A percentile compares a stretch with the other conserved stretches of the same genome.
These are phyloP conservation scores for Cladophialophora carrionii DNA, from an alignment of 2,329 filamentous ascomycete genomes.

Conservation along the genomic window DNA sequence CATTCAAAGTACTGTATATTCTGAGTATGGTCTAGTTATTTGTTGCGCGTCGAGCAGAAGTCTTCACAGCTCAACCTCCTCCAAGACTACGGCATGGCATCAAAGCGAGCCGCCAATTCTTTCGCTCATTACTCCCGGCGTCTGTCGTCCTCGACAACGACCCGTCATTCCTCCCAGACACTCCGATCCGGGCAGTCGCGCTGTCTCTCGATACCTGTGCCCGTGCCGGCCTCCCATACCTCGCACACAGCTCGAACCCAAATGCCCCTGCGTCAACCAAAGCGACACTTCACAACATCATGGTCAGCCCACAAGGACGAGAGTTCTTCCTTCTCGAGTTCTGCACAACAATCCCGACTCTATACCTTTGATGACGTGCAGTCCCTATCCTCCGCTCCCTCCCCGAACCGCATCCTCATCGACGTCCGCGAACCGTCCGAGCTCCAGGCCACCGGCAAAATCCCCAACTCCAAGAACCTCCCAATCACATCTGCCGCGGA, in stretches of 20 bases:
- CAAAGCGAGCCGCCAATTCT: not conserved
- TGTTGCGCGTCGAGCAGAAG: not conserved
- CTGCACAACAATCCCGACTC: slow-evolving; percentile 23
- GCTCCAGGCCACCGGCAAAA: slow-evolving; percentile 55
- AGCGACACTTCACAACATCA: slow-evolving; percentile 32
- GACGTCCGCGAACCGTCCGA: slow-evolving; percentile 56
- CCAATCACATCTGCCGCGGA: slow-evolving; percentile 78
- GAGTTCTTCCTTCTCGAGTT: slow-evolving; percentile 14
- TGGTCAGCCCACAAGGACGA: slow-evolving; percentile 26
- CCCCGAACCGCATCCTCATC: slow-evolving; percentile 38
- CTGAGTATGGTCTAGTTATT: not conserved
- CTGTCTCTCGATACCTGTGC: not conserved
- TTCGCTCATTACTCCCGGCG: not conserved
- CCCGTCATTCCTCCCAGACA: not conserved
- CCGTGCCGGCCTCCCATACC: not conserved
- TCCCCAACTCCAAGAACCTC: slow-evolving; percentile 81
- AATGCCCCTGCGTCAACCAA: slow-evolving; percentile 27
- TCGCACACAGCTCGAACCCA: not conserved
- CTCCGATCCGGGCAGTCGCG: not conserved
- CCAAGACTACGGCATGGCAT: not conserved
- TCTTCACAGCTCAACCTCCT: not conserved
- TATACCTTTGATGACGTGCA: slow-evolving; percentile 38
- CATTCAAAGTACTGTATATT: too few species aligned
- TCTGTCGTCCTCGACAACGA: not conserved
- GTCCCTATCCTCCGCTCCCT: slow-evolving; percentile 21